A percentile compares a stretch with the other conserved stretches of the same genome.
phyloP scores from a whole-genome alignment of 2,329 filamentous ascomycete species.

The Verticillium albo-atrum region DNA sequence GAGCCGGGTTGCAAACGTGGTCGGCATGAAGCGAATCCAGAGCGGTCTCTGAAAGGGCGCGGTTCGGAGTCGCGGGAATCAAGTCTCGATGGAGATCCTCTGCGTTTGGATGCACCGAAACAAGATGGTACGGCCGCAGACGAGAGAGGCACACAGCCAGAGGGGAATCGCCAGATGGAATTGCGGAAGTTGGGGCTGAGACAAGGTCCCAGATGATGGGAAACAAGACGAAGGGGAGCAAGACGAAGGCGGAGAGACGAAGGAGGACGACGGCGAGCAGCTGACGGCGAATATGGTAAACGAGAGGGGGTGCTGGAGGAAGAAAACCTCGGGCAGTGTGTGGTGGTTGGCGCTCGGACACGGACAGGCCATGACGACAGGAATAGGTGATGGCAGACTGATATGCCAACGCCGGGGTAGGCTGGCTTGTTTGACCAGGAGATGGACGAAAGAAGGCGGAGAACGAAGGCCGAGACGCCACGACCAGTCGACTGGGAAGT shows the following conservation, averaged over 20 bases:
- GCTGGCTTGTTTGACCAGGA: not conserved
- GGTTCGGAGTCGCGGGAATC: slow-evolving; percentile 8
- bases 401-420: not conserved
- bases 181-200: not conserved
- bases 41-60: slow-evolving; percentile 10
- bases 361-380: not conserved
- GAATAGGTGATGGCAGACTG: not conserved
- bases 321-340: not conserved
- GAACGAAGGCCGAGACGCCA: not conserved
- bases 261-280: not conserved
- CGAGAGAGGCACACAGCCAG: not conserved
- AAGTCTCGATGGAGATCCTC: slow-evolving; percentile 1
- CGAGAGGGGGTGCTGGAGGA: not conserved
- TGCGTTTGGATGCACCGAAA: not conserved
- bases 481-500: not conserved
- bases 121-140: not conserved
- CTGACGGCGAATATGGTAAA: not conserved
- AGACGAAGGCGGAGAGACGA: not conserved
- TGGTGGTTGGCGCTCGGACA: not conserved
- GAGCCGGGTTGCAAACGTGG: slow-evolving; percentile 8
- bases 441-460: not conserved
- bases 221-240: not conserved
- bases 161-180: not conserved
- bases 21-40: slow-evolving; percentile 11
- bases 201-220: not conserved